A percentile compares a stretch with the other conserved stretches of the same genome.
Evolutionary conservation across 2,329 filamentous ascomycete genomes (phyloP).

Genomic region (Beauveria sp.): DNA sequence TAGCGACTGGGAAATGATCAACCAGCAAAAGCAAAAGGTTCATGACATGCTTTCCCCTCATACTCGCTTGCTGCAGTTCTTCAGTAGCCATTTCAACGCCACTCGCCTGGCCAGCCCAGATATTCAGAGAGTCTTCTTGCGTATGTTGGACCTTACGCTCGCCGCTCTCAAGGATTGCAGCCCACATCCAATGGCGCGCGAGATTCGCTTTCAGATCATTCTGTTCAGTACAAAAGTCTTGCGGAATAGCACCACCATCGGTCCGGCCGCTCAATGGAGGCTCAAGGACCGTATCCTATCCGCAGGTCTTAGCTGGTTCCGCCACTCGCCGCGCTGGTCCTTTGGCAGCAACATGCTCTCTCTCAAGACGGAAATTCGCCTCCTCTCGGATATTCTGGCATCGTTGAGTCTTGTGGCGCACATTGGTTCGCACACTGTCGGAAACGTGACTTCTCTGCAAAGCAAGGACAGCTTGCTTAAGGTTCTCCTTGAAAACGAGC

Average conservation of each 20-base stretch:
- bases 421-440: slow-evolving; percentile 46
- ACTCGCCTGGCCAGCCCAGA: slow-evolving; percentile 78
- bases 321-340: slow-evolving; percentile 76
- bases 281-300: slow-evolving; percentile 86
- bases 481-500: slow-evolving; percentile 76
- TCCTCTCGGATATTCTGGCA: slow-evolving; percentile 66
- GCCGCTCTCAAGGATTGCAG: slow-evolving; percentile 63
- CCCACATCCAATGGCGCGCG: slow-evolving; percentile 79
- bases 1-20: slow-evolving; percentile 68
- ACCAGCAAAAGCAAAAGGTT: slow-evolving; percentile 67
- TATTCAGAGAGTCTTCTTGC: slow-evolving; percentile 72
- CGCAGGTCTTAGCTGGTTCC: slow-evolving; percentile 85
- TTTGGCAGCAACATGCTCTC: slow-evolving; percentile 92
- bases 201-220: slow-evolving; percentile 84
- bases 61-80: slow-evolving; percentile 75
- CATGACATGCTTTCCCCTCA: slow-evolving; percentile 84
- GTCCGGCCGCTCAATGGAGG: slow-evolving; percentile 62
- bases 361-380: slow-evolving; percentile 81
- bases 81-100: slow-evolving; percentile 91
- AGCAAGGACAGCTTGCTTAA: slow-evolving; percentile 78
- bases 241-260: slow-evolving; percentile 60
- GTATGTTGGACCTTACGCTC: slow-evolving; percentile 72
- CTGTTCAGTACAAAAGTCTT: slow-evolving; percentile 76
- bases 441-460: slow-evolving; percentile 58
- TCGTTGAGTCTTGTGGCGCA: slow-evolving; percentile 57